Base-by-base conservation (phyloP, 768 basidiomycete species). In the Trametes sanguinea region DNA sequence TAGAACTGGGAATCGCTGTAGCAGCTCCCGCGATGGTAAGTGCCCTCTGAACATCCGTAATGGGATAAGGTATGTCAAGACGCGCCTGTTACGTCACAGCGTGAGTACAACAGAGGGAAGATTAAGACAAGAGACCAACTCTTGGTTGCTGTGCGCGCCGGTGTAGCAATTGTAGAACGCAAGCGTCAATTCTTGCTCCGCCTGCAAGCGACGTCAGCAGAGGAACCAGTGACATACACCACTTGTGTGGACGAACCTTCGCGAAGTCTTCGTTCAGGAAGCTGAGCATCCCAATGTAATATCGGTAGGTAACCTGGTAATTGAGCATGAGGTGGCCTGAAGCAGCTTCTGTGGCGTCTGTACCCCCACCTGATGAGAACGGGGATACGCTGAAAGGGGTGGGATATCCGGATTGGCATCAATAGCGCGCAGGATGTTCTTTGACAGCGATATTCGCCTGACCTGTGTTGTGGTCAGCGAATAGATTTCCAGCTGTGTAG, bases 251-350 rank as follows among this genome's bases (percentile, higher is more conserved):
- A 65, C 73, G 35, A 51, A 89, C 93, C 78, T 94, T 94, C 42
- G 78, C 80, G 70, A 93, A 95, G 51, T 96, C 90, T 72, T 98
- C 97, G 69, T 92, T 92, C 63, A 98, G 75, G 76, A 98, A 98
- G 70, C 86, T 89, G 63, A 98, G 81, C 87, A 98, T 92, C 64
- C 96, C 97, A 51, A 97, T 76, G 72, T 98, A 98, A 79, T 96
- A 99, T 63, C 87, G 82, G 76, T 91, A 97, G 27, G 95, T 95
- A 53, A 97, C 94, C 90, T 94, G 77, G 45, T 60, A 62, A 59
- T 64, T 30, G 55, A 29, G 6, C n/a, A 33, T 62, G 70, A 61
- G 50, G 52, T 44, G 33, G 14, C 14, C 42, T 3, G 9, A 27
- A 33, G 22, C 40, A 5, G 27, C 48, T 50, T 33, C 29, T 48